Evolutionary conservation across 192 early-diverging fungal species (phyloP).

Genomic region (Helicostylum pulchrum): DNA sequence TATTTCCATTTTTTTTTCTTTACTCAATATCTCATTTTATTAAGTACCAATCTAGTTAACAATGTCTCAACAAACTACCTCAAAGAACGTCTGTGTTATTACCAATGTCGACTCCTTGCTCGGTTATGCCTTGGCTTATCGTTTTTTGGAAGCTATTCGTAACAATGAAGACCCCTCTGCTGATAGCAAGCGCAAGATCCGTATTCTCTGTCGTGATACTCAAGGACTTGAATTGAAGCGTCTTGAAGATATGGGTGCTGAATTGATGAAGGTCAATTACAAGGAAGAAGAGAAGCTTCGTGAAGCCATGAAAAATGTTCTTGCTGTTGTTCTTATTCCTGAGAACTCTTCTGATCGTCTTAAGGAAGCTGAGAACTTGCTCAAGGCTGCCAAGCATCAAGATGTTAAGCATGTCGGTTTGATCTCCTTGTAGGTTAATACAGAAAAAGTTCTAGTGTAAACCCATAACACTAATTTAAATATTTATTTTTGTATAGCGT

Average conservation of each 20-base stretch:
- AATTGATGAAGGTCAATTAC: conserved; percentile 21
- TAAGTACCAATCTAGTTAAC: neutral
- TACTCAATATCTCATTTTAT: neutral
- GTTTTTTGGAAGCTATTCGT: conserved; percentile 6
- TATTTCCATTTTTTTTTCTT: neutral
- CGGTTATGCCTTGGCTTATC: conserved; percentile 27
- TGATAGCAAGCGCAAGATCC: conserved; percentile 5
- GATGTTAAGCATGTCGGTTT: conserved; percentile 14
- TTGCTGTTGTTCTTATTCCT: conserved; percentile 13
- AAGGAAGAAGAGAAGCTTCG: conserved; percentile 4
- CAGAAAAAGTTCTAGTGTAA: no score
- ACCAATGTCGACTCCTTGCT: conserved; percentile 25
- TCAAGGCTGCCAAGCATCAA: conserved; percentile 9
- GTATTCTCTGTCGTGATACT: conserved; percentile 21
- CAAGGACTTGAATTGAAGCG: conserved; percentile 16
- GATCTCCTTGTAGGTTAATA: conserved; percentile 22
- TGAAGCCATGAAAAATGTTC: conserved; percentile 14
- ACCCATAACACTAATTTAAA: no score
- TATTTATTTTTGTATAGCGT: conserved; percentile 11
- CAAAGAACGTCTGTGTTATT: conserved; percentile 18
- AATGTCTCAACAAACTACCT: neutral
- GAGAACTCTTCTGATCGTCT: conserved; percentile 10
- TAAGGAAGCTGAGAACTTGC: conserved; percentile 21
- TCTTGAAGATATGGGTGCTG: conserved; percentile 19
- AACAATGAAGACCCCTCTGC: neutral